Evolutionary conservation across 176 grass and related monocot genomes (phyloP), one percentile per base, ranked within the genome.

Genomic region (Aegilops tauschii): DNA sequence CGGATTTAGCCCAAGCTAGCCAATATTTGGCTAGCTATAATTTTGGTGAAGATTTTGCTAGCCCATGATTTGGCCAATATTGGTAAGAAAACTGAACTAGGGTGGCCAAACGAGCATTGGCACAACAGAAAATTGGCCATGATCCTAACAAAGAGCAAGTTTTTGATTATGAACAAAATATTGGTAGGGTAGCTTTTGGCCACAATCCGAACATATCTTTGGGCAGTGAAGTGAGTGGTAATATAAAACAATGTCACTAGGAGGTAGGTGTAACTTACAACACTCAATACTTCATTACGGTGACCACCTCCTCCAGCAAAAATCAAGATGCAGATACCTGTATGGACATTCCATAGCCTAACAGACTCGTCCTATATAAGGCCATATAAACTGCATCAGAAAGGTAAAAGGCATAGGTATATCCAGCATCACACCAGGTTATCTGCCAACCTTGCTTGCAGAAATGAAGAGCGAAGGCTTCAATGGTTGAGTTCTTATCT

Each of bases 311-410:
- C 90, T 88, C 97, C 97, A 76, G 93, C 88, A 90, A 98, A 98
- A 80, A 94, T 52, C 89, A 98, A 86, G 80, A 98, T 96, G 54
- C 92, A 98, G 47, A 98, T 98, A 71, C 96, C 96, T 77, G 92
- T 98, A 73, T 96, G 96, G 71, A 94, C 89, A 94, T 98, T 98
- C 96, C 96, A 98, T 47, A 96, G 70, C 84, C 93, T 92, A 89
- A 98, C 92, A 80, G 96, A 98, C 75, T 98, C 96, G 61, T 98
- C 96, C 96, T 94, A 83, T 79, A 87, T 32, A 49, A 84, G 71
- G 29, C 63, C 61, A 87, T 35, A 34, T n/a, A 74, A 80, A 76
- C 9, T 65, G 73, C n/a, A 82, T 86, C 61, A 78, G 81, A 84
- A 83, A 21, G 37, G 47, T 56, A 39, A 80, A 82, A 78, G 29